Percentiles rank a stretch among this genome's conserved stretches.
These are phyloP conservation scores for Oxyria digyna DNA, from an alignment of 148 eudicot species.

Conservation along the genomic window DNA sequence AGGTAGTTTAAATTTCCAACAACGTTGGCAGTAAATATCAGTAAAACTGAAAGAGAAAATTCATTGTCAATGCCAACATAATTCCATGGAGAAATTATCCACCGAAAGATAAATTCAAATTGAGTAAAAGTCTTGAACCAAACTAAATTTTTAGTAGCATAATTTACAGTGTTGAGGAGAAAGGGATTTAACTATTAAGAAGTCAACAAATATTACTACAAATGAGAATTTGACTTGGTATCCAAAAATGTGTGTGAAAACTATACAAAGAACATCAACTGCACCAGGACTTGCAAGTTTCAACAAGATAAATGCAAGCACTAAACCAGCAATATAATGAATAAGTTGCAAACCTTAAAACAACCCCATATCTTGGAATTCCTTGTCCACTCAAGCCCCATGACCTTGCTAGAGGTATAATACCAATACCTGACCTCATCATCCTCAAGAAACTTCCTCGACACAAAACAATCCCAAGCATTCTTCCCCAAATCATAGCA, in stretches of 20 bases:
- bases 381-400: constrained; percentile 37
- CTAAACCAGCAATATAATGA: neutral
- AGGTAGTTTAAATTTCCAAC: neutral
- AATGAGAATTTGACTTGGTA: neutral
- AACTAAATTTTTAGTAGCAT: neutral
- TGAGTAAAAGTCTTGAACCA: neutral
- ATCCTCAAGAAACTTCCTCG: constrained; percentile 25
- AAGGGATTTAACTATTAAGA: neutral
- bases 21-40: neutral
- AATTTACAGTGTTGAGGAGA: too few species aligned
- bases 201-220: neutral
- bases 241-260: neutral
- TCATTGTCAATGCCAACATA: too few species aligned
- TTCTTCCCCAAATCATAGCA: constrained; percentile 40
- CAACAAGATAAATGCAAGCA: neutral
- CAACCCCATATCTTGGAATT: constrained; percentile 20
- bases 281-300: neutral
- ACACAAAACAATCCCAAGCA: constrained; percentile 40
- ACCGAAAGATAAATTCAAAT: neutral
- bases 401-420: constrained; percentile 24
- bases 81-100: neutral
- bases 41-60: neutral
- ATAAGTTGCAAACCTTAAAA: constrained; percentile 33
- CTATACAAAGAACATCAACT: neutral
- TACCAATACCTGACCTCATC: constrained; percentile 39